These are phyloP conservation scores for Globisporangium splendens DNA, from an alignment of 352 stramenopile genomes.

Conservation along the genomic window DNA sequence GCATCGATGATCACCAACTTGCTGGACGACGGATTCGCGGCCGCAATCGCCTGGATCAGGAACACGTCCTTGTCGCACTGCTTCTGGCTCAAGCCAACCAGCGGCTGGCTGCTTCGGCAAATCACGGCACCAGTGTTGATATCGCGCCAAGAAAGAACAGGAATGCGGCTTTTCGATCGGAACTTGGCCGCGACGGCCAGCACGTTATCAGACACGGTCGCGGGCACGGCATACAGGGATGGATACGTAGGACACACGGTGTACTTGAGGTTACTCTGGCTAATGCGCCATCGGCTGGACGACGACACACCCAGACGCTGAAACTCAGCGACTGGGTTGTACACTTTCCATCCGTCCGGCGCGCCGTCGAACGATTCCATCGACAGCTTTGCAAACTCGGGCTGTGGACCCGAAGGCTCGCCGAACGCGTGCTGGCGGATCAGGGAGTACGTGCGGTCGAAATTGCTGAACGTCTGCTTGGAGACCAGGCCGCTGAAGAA, in stretches of 20 bases:
- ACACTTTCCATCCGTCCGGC: slow-evolving; percentile 63
- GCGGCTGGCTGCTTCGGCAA: slow-evolving; percentile 78
- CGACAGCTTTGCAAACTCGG: slow-evolving; percentile 67
- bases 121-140: slow-evolving; percentile 70
- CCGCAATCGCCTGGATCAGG: slow-evolving; percentile 77
- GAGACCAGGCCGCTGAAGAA: slow-evolving; percentile 68
- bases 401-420: slow-evolving; percentile 39
- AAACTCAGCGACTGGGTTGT: slow-evolving; percentile 69
- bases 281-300: slow-evolving; percentile 67
- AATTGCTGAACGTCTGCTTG: slow-evolving; percentile 76
- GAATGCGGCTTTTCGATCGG: slow-evolving; percentile 80
- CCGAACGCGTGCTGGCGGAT: slow-evolving; percentile 60
- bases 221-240: slow-evolving; percentile 64
- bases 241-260: slow-evolving; percentile 77
- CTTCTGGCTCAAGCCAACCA: slow-evolving; percentile 76
- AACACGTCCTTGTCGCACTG: slow-evolving; percentile 85
- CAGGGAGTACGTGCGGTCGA: slow-evolving; percentile 60
- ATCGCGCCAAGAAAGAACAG: slow-evolving; percentile 80
- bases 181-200: slow-evolving; percentile 73
- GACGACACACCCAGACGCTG: slow-evolving; percentile 56
- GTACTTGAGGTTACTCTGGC: slow-evolving; percentile 63
- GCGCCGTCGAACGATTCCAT: slow-evolving; percentile 45
- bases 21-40: slow-evolving; percentile 68
- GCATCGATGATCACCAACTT: slow-evolving; percentile 90
- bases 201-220: slow-evolving; percentile 57